Base-by-base conservation (phyloP, 169 alveolate genomes). In the Plasmodium coatneyi region DNA sequence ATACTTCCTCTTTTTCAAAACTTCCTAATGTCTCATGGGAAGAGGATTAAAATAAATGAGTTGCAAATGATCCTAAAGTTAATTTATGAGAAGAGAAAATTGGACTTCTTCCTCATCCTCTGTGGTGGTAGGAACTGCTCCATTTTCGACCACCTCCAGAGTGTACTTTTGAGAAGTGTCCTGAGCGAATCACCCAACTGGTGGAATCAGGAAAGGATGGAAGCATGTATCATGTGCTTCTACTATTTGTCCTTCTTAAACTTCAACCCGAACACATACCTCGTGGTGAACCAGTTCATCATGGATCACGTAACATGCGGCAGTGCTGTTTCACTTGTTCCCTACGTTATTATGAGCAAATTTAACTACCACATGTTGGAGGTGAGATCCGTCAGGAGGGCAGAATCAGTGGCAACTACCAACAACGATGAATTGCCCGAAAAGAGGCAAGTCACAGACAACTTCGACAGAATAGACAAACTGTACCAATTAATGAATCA, bases 311-410 rank as follows among this genome's bases (percentile, higher is more conserved):
- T 79, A 32, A 56, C 52, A 39, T 25, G 19, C 43, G 6, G 32
- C 12, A 28, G 5, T 22, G 32, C 71, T 3, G 49, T 36, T 5
- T 4, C 60, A 2, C 30, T 22, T 19, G 32, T 87, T 30, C 93
- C 93, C 10, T 87, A 87, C 70, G 52, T 87, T n/a, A 25, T 87
- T 78, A 46, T 87, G 49, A 80, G 93, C 81, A 87, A 60, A 22
- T 78, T 87, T 87, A 87, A 87, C 28, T 87, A 78, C 82, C 78
- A 60, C 39, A 39, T 41, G 81, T 39, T 87, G 49, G 76, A 79
- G 25, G 22, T 46, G 30, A 87, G 80, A 19, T 19, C 56, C 2
- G 12, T 60, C 1, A 30, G 7, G 0, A 78, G 36, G 76, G 16
- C 6, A 66, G 39, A 66, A 60, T 3, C 56, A 12, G 56, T 46